Percentiles rank a stretch among this genome's conserved stretches.
phyloP scores from a whole-genome alignment of 768 basidiomycete species.

The Suillus plorans region DNA sequence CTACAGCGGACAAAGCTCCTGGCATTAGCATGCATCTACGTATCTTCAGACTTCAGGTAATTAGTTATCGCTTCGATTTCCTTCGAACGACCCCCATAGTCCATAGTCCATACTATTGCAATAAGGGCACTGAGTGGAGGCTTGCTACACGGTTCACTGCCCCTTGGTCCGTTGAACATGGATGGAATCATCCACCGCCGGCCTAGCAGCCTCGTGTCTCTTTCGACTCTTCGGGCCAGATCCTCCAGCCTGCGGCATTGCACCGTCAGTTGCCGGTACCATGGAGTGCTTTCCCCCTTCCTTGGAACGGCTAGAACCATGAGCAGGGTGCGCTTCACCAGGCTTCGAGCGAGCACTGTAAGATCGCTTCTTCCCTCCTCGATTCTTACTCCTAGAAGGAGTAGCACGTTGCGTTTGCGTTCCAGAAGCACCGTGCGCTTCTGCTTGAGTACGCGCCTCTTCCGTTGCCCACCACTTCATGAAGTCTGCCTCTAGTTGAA shows the following conservation, averaged over 20 bases:
- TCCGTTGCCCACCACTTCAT: conserved; percentile 88
- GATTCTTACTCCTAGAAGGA: neutral
- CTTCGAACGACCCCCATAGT: neutral
- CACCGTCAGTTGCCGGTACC: neutral
- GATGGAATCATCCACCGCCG: neutral
- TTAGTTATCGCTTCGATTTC: neutral
- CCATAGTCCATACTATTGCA: neutral
- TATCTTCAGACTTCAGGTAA: neutral
- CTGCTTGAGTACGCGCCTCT: conserved; percentile 64
- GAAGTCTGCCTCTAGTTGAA: conserved; percentile 74
- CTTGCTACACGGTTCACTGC: neutral
- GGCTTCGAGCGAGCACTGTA: neutral
- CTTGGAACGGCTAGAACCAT: neutral
- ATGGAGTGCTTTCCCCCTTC: neutral
- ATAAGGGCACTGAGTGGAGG: neutral
- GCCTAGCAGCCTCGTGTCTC: neutral
- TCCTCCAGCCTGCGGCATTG: neutral
- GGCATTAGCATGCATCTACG: neutral
- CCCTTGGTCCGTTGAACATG: neutral
- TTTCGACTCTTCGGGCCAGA: neutral
- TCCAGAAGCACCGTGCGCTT: conserved; percentile 20
- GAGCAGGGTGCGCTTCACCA: neutral
- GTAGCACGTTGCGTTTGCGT: neutral
- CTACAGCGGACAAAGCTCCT: neutral
- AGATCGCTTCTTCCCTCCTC: neutral